Evolutionary conservation across 1,139 yeast species (phyloP).

Genomic region (Blastobotrys elegans): DNA sequence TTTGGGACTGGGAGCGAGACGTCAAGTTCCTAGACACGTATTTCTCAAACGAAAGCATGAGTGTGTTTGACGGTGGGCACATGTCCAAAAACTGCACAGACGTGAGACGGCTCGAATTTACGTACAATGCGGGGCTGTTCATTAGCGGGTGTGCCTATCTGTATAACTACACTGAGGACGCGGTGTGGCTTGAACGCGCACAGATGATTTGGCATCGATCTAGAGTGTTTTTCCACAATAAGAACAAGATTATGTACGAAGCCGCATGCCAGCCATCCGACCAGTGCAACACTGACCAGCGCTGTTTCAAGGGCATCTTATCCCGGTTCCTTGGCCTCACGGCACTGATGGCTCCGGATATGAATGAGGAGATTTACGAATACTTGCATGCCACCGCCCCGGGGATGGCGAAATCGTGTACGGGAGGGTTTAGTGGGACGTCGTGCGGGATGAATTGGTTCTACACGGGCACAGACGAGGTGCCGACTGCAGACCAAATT

Average conservation of each 20-base stretch:
- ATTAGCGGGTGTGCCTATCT: constrained; percentile 79
- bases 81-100: constrained; percentile 33
- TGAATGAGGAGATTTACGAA: constrained; percentile 47
- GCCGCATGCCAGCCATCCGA: constrained; percentile 67
- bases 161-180: constrained; percentile 66
- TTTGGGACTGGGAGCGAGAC: constrained; percentile 75
- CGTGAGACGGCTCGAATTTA: background rate
- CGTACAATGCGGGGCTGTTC: constrained; percentile 55
- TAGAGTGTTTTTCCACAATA: constrained; percentile 47
- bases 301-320: constrained; percentile 82
- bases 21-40: constrained; percentile 43
- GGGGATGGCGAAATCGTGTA: constrained; percentile 78
- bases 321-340: constrained; percentile 73
- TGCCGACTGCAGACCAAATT: background rate
- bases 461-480: constrained; percentile 29
- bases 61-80: constrained; percentile 69
- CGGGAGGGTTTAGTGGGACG: constrained; percentile 83
- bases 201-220: constrained; percentile 42
- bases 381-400: constrained; percentile 58
- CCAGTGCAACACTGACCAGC: constrained; percentile 78
- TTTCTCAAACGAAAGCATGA: constrained; percentile 15
- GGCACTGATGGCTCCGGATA: constrained; percentile 63
- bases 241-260: constrained; percentile 60
- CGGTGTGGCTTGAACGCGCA: constrained; percentile 58
- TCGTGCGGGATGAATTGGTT: constrained; percentile 90